phyloP scores from a whole-genome alignment of 2,329 filamentous ascomycete species.

The Penicillium sp. region DNA sequence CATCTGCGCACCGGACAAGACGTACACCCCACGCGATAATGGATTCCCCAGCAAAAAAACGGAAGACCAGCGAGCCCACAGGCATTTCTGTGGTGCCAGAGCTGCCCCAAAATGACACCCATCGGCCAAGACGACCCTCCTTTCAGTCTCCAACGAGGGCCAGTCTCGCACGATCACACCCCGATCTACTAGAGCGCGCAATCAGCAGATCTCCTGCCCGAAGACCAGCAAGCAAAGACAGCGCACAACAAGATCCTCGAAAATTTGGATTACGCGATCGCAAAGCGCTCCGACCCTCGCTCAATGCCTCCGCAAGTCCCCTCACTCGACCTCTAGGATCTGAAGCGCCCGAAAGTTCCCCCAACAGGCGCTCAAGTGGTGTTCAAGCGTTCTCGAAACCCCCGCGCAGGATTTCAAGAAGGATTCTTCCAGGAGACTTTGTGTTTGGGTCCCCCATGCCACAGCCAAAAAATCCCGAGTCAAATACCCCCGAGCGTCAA shows the following conservation, averaged over 20 bases:
- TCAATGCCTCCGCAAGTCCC: slow-evolving; percentile 31
- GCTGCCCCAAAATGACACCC: slow-evolving; percentile 21
- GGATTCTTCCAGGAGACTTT: slow-evolving; percentile 31
- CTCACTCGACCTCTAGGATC: slow-evolving; percentile 15
- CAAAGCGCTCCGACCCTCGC: slow-evolving; percentile 39
- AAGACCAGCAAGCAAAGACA: slow-evolving; percentile 21
- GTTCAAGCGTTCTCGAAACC: slow-evolving; percentile 39
- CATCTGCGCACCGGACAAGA: slow-evolving; percentile 36
- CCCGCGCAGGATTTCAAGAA: slow-evolving; percentile 36
- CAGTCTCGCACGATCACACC: slow-evolving; percentile 61
- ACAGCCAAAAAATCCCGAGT: slow-evolving; percentile 8
- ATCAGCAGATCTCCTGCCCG: slow-evolving; percentile 41
- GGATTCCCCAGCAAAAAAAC: slow-evolving; percentile 61
- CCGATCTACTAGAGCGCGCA: slow-evolving; percentile 54
- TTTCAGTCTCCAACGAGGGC: slow-evolving; percentile 67
- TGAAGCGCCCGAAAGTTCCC: slow-evolving; percentile 20
- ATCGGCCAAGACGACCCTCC: slow-evolving; percentile 49
- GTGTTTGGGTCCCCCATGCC: slow-evolving; percentile 29
- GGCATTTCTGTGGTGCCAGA: slow-evolving; percentile 45
- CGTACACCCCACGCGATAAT: slow-evolving; percentile 13
- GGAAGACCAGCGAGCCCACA: slow-evolving; percentile 59
- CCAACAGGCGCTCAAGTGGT: slow-evolving; percentile 29
- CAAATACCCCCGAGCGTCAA: slow-evolving; percentile 33
- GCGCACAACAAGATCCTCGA: slow-evolving; percentile 17
- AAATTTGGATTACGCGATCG: slow-evolving; percentile 35